phyloP scores from a whole-genome alignment of 371 early-diverging fungal species.

The Sporodiniella umbellata region DNA sequence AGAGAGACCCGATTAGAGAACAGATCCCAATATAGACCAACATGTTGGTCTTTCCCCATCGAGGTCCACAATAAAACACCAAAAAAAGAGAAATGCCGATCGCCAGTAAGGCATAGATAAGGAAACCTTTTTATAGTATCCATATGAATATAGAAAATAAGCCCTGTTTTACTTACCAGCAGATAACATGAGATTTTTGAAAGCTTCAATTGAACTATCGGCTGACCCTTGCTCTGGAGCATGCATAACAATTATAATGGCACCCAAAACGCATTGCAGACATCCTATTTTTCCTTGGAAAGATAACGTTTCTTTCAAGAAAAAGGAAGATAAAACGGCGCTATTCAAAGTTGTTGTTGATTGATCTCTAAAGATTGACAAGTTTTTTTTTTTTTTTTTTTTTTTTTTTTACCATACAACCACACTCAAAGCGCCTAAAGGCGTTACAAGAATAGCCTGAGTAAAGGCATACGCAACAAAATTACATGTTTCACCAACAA shows the following conservation, averaged over 20 bases:
- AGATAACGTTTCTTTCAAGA: conserved; percentile 83
- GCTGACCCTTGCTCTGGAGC: conserved; percentile 82
- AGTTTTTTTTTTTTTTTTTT: no score
- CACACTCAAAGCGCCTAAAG: conserved; percentile 90
- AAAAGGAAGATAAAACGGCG: conserved; percentile 85
- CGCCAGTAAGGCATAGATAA: conserved; percentile 74
- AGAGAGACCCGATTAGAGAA: conserved; percentile 86
- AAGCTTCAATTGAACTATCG: conserved; percentile 78
- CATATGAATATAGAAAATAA: background rate
- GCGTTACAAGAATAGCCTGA: conserved; percentile 94
- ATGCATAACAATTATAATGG: conserved; percentile 87
- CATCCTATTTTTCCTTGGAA: conserved; percentile 88
- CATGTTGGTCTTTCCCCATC: conserved; percentile 82
- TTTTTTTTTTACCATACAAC: conserved; percentile 14
- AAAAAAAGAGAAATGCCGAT: conserved; percentile 54
- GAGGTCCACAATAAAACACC: conserved; percentile 78
- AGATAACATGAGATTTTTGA: conserved; percentile 70
- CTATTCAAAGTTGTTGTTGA: conserved; percentile 27
- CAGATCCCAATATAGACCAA: conserved; percentile 85
- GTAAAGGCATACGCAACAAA: conserved; percentile 95
- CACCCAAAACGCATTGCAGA: conserved; percentile 87
- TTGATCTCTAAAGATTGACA: background rate
- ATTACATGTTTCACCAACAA: conserved; percentile 89
- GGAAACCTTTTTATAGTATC: conserved; percentile 56
- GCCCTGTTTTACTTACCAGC: conserved; percentile 51